Evolutionary conservation across 108 stramenopile species (phyloP), one percentile per base, ranked within the genome.

Genomic region (Cyclotella cryptica): DNA sequence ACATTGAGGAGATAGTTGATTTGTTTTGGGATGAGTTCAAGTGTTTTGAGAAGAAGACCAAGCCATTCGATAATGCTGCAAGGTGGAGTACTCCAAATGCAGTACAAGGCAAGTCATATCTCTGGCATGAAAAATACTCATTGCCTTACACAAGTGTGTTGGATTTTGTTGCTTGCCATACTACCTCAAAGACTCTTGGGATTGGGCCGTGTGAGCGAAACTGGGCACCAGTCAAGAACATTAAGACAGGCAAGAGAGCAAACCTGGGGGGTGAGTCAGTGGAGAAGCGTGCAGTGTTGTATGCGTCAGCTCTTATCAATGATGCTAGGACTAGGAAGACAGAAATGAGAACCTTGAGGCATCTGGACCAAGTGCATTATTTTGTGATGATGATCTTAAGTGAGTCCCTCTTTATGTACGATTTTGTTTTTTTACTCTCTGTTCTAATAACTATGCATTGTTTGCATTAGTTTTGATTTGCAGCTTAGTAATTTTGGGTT

Each of bases 121-220:
- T 53, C 15, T 53, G 49, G 68, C 68, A 69, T 54, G 28, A 69
- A 15, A 69, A 69, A 27, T 53, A 69, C 52, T 53, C 51, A 18
- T 15, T 17, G 21, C 68, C 26, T 39, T 53, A 69, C 18, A 69
- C 51, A 30, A 13, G 28, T 24, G 51, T 53, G 43, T 53, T 69
- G 28, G 68, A 30, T 3, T 39, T 29, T 18, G 12, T 69, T 14
- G 68, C 29, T 1, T 53, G 49, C 21, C 27, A 27, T 19, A 2
- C 18, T 6, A 35, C 51, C 7, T 39, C 51, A 22, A 69, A 53
- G 68, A 11, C n/a, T 18, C 17, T 22, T 1, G 68, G 68, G 28
- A 35, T 39, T 69, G 68, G 68, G 3, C 17, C 10, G 8, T 28
- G n/a, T 35, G 68, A 69, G 29, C 27, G 51, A 10, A n/a, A 26